Conservation (phyloP, 1,139 yeast species). For the Yamadazyma blattariae region DNA sequence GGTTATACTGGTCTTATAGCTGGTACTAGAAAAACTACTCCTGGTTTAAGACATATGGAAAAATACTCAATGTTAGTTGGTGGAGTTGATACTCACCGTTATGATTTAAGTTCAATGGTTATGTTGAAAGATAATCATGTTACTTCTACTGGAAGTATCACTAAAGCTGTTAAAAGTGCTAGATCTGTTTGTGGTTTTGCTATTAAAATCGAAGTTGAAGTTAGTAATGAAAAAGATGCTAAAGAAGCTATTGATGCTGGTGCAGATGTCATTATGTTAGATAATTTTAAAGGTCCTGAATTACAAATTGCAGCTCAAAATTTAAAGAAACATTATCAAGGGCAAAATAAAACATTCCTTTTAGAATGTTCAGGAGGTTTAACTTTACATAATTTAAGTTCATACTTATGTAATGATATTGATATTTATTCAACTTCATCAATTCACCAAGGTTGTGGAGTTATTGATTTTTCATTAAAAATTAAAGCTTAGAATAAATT, state of each 20-base stretch:
- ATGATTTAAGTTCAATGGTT: conserved; percentile 90
- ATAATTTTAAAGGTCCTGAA: conserved; percentile 73
- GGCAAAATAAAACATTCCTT: conserved; percentile 50
- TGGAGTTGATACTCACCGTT: conserved; percentile 90
- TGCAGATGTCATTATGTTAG: conserved; percentile 94
- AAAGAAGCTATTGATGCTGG: conserved; percentile 91
- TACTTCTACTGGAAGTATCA: conserved; percentile 89
- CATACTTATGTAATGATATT: conserved; percentile 71
- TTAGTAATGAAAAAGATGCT: conserved; percentile 79
- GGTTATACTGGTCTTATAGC: conserved; percentile 87
- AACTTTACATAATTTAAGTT: conserved; percentile 61
- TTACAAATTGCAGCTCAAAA: conserved; percentile 63
- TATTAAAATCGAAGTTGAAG: conserved; percentile 89
- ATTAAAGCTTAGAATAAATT: conserved; percentile 37
- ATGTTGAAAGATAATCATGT: conserved; percentile 95
- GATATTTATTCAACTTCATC: conserved; percentile 90
- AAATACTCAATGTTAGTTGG: conserved; percentile 95
- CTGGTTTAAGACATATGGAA: conserved; percentile 84
- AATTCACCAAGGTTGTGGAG: conserved; percentile 86
- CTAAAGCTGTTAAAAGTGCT: conserved; percentile 76
- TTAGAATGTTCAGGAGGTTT: conserved; percentile 94
- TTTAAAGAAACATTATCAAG: conserved; percentile 58
- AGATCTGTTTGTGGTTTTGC: conserved; percentile 84
- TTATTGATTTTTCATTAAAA: conserved; percentile 82
- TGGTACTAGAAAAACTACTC: conserved; percentile 98